A percentile compares a stretch with the other conserved stretches of the same genome.
Evolutionary conservation across 495 filamentous ascomycete genomes (phyloP).

Genomic region (Penicillium waksmanii): DNA sequence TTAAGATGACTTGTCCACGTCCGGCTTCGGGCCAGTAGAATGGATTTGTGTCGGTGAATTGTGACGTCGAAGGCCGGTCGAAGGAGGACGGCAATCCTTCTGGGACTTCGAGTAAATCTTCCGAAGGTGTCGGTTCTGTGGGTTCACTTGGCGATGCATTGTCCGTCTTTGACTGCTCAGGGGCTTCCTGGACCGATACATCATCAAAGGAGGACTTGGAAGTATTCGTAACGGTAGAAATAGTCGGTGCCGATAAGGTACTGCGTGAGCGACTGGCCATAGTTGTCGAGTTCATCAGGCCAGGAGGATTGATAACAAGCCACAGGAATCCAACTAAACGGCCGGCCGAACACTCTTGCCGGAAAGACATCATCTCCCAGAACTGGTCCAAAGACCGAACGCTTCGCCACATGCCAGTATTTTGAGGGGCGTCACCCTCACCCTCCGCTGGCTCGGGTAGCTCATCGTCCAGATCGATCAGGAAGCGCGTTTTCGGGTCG

Average conservation of each 20-base stretch:
- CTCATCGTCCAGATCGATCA: constrained; percentile 86
- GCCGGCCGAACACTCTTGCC: constrained; percentile 93
- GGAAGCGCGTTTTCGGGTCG: constrained; percentile 91
- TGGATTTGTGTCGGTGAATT: constrained; percentile 44
- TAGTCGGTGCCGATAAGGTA: constrained; percentile 10
- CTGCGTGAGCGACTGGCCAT: constrained; percentile 38
- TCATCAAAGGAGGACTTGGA: constrained; percentile 12
- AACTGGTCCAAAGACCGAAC: constrained; percentile 85
- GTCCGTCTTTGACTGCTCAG: background rate
- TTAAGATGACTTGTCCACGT: constrained; percentile 70
- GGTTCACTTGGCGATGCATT: background rate
- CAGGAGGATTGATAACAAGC: constrained; percentile 72
- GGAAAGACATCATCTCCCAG: constrained; percentile 98
- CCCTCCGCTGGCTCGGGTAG: constrained; percentile 48
- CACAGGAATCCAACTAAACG: constrained; percentile 92
- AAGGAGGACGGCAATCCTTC: constrained; percentile 46
- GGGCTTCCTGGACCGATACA: background rate
- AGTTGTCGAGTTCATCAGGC: constrained; percentile 41
- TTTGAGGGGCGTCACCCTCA: constrained; percentile 31
- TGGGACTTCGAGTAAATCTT: constrained; percentile 17
- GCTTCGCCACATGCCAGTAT: constrained; percentile 74
- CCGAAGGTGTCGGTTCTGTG: background rate
- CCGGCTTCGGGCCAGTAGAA: constrained; percentile 71
- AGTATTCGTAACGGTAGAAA: constrained; percentile 9
- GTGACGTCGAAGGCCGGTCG: constrained; percentile 25